Evolutionary conservation across 2,329 filamentous ascomycete species (phyloP), one percentile per base, ranked within the genome.

Genomic region (Fusarium luffae): DNA sequence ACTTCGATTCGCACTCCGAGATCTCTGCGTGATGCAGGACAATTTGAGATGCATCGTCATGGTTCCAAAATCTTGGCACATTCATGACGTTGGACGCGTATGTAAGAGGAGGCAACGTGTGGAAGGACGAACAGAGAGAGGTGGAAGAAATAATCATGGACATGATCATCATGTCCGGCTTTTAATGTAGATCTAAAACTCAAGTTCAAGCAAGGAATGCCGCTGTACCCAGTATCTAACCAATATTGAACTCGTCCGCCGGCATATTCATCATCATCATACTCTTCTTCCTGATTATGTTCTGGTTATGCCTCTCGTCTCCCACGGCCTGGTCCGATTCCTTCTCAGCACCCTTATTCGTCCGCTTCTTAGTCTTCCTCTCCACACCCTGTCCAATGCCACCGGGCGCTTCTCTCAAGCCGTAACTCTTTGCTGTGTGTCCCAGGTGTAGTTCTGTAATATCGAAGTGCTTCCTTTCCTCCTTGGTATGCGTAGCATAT

Each of bases 361-460:
- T 47, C 75, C 72, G 66, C 72, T 81, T 82, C 80, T 81, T 79
- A 74, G 82, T 76, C 79, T 83, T 80, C 75, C 81, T 77, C 77
- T 85, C 70, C 80, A 87, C 78, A 12, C 86, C 86, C 4, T 84
- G 85, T 34, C 90, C 90, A 57, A 99, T 97, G 51, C 92, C 92
- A 7, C 92, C 92, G 0, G 96, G 96, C 32, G 93, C 90, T 79
- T 99, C 96, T 69, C 97, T 87, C 71, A 99, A 82, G 3, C 90
- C 96, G 77, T 97, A 99, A 27, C 92, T 93, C 84, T 99, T 99
- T 10, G 95, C 95, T 70, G 96, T 84, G 83, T 99, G 96, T 5
- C 96, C 96, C 10, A 98, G 82, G 79, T 99, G 96, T 48, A 99
- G 82, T 75, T 93, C 89, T 64, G 93, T 94, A 80, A 98, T 97